Base-by-base conservation (phyloP, 768 basidiomycete species). In the Mycena latifolia region DNA sequence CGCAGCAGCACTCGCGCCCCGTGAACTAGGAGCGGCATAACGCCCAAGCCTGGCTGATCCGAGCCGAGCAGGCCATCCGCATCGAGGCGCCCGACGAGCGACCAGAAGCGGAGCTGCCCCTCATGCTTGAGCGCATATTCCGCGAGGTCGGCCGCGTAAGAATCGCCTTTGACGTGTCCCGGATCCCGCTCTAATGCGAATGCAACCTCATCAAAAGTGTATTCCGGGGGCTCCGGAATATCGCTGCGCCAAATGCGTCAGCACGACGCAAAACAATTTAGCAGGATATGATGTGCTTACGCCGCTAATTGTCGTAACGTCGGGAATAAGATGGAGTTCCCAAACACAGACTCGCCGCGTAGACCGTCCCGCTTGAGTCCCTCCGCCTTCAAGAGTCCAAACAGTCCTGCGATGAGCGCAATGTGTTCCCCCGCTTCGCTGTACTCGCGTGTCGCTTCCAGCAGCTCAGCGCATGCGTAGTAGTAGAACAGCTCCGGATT, bases 21-120 rank as follows among this genome's bases (percentile, higher is more conserved):
- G 43, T 69, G 63, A 45, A 55, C 59, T 8, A 64, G 57, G 24
- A 69, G 27, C 29, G 67, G 27, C 58, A 53, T 55, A 52, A 18
- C 11, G 57, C 67, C 35, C n/a, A n/a, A n/a, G n/a, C n/a, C n/a
- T n/a, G 61, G 59, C 39, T 27, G 51, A 25, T 37, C 61, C 66
- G 43, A 63, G 61, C 33, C n/a, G n/a, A n/a, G n/a, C n/a, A 63
- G 8, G 22, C 54, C 10, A 22, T 55, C 54, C 18, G 62, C 67
- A 25, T 69, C 67, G 41, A 69, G 58, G 1, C 63, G 67, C 20
- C 63, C 67, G 37, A 65, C 58, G 28, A 69, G 58, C 22, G 63
- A 24, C 67, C 67, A 69, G 22, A 69, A 29, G 17, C 67, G 67
- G 7, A 69, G 50, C 48, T 45, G 18, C 18, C 62, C 67, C 20